These are phyloP conservation scores for Alisma plantagoaquatica DNA, from an alignment of 106 monocot species.

Conservation along the genomic window DNA sequence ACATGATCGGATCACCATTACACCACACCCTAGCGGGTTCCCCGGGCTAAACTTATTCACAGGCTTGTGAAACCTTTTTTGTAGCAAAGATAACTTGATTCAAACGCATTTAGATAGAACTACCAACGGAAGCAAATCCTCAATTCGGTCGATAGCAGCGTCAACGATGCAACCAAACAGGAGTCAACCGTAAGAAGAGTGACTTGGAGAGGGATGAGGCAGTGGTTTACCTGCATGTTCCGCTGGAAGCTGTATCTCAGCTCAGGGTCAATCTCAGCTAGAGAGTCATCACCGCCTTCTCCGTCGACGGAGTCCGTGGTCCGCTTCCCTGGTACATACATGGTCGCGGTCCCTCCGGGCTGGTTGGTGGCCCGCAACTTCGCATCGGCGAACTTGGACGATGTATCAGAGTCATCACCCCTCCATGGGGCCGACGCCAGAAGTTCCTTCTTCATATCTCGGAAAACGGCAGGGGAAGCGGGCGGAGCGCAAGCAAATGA, in stretches of 20 bases:
- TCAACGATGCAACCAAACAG: background rate
- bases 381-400: conserved; percentile 17
- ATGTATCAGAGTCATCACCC: conserved; percentile 19
- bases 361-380: conserved; percentile 23
- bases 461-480: too few species aligned
- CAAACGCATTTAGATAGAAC: too few species aligned
- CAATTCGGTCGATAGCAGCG: too few species aligned
- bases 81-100: too few species aligned
- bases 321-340: conserved; percentile 22
- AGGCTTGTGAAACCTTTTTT: too few species aligned
- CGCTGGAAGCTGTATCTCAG: conserved; percentile 36
- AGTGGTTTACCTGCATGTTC: conserved; percentile 19
- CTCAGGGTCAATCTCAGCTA: conserved; percentile 30
- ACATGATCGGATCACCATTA: too few species aligned
- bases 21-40: too few species aligned
- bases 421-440: conserved; percentile 34
- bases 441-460: conserved; percentile 43
- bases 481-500: too few species aligned
- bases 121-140: too few species aligned
- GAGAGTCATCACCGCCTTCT: conserved; percentile 3
- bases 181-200: background rate
- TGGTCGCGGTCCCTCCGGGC: conserved; percentile 10
- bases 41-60: too few species aligned
- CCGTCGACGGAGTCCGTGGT: conserved; percentile 3
- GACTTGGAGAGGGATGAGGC: background rate